phyloP scores from a whole-genome alignment of 1,139 yeast genomes.

The Kurtzmaniella quercitrusa region DNA sequence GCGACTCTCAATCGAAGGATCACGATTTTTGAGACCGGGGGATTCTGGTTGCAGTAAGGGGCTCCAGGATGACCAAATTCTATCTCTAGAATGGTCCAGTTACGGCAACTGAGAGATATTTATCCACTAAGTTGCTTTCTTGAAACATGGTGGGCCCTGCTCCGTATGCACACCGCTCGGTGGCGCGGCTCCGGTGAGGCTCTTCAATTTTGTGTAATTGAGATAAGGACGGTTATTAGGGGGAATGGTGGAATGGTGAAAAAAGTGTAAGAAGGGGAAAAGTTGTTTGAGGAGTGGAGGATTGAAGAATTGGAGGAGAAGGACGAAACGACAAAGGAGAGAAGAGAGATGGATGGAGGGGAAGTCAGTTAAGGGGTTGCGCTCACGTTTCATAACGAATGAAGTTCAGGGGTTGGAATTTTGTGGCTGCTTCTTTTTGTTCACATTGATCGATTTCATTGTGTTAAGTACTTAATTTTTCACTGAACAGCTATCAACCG shows the following conservation, averaged over 20 bases:
- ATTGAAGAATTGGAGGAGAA: too few relatives aligned
- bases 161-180: slow-evolving; percentile 1
- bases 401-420: too few relatives aligned
- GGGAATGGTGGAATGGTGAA: neutral
- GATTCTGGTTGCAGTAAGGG: neutral
- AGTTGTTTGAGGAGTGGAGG: neutral
- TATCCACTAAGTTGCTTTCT: neutral
- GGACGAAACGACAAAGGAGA: too few relatives aligned
- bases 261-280: neutral
- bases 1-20: neutral
- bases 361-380: too few relatives aligned
- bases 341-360: too few relatives aligned
- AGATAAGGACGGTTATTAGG: neutral
- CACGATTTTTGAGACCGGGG: neutral
- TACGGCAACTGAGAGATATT: neutral
- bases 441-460: too few relatives aligned
- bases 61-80: neutral
- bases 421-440: too few relatives aligned
- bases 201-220: neutral
- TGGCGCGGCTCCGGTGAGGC: slow-evolving; percentile 3
- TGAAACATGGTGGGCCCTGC: neutral
- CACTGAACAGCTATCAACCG: too few relatives aligned
- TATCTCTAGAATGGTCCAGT: neutral
- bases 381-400: too few relatives aligned
- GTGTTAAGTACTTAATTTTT: too few relatives aligned